Percentiles rank a stretch among this genome's conserved stretches.
phyloP scores from a whole-genome alignment of 1,284 basidiomycete genomes.

The Fomitopsis palustris region DNA sequence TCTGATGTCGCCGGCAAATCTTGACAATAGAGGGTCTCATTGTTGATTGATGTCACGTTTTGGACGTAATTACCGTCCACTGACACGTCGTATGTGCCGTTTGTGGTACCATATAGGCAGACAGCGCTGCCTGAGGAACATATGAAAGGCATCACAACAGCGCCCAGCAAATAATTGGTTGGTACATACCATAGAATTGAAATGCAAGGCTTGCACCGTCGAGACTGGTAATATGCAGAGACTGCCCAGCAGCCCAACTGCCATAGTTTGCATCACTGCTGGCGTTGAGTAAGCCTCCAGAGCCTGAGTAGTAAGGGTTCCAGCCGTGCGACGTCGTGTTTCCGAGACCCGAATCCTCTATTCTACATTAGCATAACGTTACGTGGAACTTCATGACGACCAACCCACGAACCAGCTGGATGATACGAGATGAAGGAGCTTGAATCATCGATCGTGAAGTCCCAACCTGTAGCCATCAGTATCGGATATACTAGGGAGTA shows the following conservation, averaged over 20 bases:
- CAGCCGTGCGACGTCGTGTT: slow-evolving; percentile 19
- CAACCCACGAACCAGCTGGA: slow-evolving; percentile 18
- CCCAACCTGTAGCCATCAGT: slow-evolving; percentile 11
- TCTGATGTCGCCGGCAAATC: slow-evolving; percentile 4
- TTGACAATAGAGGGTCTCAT: no score
- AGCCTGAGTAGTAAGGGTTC: slow-evolving; percentile 25
- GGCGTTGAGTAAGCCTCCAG: slow-evolving; percentile 15
- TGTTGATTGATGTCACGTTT: no score
- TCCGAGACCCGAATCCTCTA: slow-evolving; percentile 19
- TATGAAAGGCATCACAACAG: no score
- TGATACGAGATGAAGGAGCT: slow-evolving; percentile 18
- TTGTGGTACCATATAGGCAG: slow-evolving; percentile 7
- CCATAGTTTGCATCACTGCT: slow-evolving; percentile 9
- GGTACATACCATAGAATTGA: slow-evolving; percentile 23
- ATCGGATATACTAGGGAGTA: no score
- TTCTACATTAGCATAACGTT: neutral
- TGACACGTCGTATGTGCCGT: slow-evolving; percentile 21
- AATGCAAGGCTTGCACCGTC: slow-evolving; percentile 23
- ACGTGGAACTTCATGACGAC: neutral
- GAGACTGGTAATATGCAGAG: slow-evolving; percentile 23
- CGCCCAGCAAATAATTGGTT: no score
- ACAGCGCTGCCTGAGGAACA: slow-evolving; percentile 3
- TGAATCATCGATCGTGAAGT: slow-evolving; percentile 23
- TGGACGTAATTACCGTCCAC: slow-evolving; percentile 18
- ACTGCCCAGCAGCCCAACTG: slow-evolving; percentile 13